Conservation (phyloP, 805 yeast species). For the Phaffomyces thermotolerans region DNA sequence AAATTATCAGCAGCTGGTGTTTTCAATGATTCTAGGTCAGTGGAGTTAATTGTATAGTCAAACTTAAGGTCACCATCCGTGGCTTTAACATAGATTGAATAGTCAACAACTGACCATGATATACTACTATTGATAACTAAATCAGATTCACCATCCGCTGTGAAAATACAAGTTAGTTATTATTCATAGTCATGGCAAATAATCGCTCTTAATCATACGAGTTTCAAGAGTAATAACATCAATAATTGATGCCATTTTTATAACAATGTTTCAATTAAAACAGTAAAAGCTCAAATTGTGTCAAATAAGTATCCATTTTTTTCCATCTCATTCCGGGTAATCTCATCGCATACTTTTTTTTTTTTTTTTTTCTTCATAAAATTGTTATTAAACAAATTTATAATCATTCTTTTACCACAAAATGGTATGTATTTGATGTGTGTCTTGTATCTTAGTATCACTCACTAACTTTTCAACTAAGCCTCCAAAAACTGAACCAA, state of each 20-base stretch:
- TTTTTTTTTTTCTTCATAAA: background rate
- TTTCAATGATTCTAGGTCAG: background rate
- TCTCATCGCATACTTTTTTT: conserved; percentile 12
- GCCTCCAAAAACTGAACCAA: conserved; percentile 41
- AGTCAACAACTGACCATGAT: background rate
- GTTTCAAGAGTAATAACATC: background rate
- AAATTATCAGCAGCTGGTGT: background rate
- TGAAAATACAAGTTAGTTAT: no score
- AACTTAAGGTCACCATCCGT: conserved; percentile 8
- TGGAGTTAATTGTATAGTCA: background rate
- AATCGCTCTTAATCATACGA: no score
- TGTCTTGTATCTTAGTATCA: no score
- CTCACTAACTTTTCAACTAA: conserved; percentile 3
- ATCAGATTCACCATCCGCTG: background rate
- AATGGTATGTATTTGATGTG: no score
- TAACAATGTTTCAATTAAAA: background rate
- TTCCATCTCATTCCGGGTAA: conserved; percentile 12
- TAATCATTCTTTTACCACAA: background rate
- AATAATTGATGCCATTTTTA: background rate
- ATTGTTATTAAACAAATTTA: no score
- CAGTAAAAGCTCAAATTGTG: background rate
- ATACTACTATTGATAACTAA: background rate
- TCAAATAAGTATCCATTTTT: background rate
- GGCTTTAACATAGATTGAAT: background rate
- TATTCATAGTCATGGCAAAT: no score